Evolutionary conservation across 2,329 filamentous ascomycete genomes (phyloP).

Genomic region (Colletotrichum aenigma): DNA sequence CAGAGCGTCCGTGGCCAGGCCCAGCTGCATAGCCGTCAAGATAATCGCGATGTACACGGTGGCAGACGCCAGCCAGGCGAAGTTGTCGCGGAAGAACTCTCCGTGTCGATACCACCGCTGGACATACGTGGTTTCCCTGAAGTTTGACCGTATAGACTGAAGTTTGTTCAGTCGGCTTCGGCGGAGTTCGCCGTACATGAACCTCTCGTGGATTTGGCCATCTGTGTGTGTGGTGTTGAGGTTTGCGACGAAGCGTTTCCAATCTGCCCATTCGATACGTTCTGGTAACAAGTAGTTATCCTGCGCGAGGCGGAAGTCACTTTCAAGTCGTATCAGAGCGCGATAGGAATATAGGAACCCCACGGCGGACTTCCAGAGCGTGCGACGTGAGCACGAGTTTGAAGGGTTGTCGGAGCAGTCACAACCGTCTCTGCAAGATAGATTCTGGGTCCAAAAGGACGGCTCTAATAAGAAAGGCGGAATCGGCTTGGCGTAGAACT

Average conservation of each 20-base stretch:
- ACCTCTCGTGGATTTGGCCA: not conserved
- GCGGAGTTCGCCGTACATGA: not conserved
- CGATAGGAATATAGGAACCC: not conserved
- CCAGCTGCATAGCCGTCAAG: not conserved
- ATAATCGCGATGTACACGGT: not conserved
- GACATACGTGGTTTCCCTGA: not conserved
- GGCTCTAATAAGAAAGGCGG: not conserved
- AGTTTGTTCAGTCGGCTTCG: not conserved
- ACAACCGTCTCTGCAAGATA: not conserved
- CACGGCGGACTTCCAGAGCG: not conserved
- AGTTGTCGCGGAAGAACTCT: not conserved
- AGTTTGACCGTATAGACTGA: not conserved
- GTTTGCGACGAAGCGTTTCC: not conserved
- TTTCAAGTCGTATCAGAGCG: not conserved
- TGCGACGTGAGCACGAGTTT: not conserved
- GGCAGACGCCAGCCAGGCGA: not conserved
- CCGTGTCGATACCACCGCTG: not conserved
- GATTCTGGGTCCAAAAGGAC: accelerated
- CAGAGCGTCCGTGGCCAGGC: not conserved
- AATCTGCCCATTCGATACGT: not conserved
- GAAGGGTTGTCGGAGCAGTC: not conserved
- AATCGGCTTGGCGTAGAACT: not conserved
- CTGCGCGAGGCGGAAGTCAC: not conserved
- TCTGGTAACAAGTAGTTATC: not conserved
- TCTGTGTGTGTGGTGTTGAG: not conserved